Evolutionary conservation across 2,329 filamentous ascomycete species (phyloP).

Genomic region (Mycosphaerella sp.): DNA sequence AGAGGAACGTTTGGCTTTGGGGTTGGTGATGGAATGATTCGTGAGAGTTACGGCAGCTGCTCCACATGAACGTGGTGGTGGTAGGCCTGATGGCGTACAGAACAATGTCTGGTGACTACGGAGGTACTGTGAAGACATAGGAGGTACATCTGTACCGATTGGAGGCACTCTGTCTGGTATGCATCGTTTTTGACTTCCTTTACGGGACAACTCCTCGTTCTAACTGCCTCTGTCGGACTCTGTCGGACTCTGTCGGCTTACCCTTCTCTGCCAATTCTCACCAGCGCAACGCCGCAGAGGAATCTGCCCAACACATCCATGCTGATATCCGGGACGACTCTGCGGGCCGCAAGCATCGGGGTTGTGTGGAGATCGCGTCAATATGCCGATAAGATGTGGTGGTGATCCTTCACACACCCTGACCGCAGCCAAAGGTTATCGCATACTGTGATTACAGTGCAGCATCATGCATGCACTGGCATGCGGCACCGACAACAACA

Average conservation of each 20-base stretch:
- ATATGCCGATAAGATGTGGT: constrained; percentile 6
- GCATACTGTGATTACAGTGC: not conserved
- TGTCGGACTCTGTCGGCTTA: not conserved
- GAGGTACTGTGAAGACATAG: not conserved
- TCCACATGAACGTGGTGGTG: constrained; percentile 5
- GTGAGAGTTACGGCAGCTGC: constrained; percentile 3
- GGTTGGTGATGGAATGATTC: not conserved
- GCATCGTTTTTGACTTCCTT: not conserved
- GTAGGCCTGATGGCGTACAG: not conserved
- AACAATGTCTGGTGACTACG: not conserved
- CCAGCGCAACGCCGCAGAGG: not conserved
- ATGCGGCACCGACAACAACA: constrained; percentile 9
- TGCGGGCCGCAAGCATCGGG: not conserved
- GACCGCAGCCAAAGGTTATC: constrained; percentile 4
- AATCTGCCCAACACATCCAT: not conserved
- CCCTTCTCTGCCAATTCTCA: not conserved
- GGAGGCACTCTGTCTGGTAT: not conserved
- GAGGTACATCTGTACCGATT: constrained; percentile 2
- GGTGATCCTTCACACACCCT: not conserved
- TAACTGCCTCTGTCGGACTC: not conserved
- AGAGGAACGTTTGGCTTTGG: constrained; percentile 4
- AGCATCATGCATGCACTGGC: not conserved
- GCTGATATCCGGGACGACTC: not conserved
- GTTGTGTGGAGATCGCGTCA: constrained; percentile 6
- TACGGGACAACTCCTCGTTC: not conserved